Evolutionary conservation across 2,329 filamentous ascomycete genomes (phyloP).

Genomic region (Aspergillus carbonarius): DNA sequence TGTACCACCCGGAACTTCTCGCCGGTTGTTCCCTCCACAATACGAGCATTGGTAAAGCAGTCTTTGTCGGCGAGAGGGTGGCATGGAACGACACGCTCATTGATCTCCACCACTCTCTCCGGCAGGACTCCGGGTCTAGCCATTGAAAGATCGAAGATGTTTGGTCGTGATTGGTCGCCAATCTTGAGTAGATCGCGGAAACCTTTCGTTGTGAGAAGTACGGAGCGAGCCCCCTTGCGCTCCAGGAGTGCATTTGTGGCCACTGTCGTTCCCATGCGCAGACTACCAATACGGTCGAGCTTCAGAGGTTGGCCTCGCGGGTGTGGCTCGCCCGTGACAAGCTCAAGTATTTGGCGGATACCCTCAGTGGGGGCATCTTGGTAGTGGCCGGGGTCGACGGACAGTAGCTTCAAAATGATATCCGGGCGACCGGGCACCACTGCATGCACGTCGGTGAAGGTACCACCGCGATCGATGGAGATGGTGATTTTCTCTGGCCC

Average conservation of each 20-base stretch:
- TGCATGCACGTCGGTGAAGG: constrained; percentile 42
- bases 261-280: constrained; percentile 92
- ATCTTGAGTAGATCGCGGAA: constrained; percentile 86
- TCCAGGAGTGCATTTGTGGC: constrained; percentile 89
- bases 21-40: constrained; percentile 55
- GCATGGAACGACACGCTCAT: constrained; percentile 84
- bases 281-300: constrained; percentile 46
- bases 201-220: constrained; percentile 80
- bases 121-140: constrained; percentile 83
- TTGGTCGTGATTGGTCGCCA: constrained; percentile 84
- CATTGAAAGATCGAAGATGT: constrained; percentile 88
- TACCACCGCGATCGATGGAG: constrained; percentile 42
- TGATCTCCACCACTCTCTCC: constrained; percentile 77
- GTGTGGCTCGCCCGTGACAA: constrained; percentile 35
- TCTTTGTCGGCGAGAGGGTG: constrained; percentile 63
- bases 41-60: constrained; percentile 63
- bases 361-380: constrained; percentile 68
- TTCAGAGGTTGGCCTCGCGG: constrained; percentile 37
- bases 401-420: constrained; percentile 42
- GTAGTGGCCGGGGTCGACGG: constrained; percentile 42
- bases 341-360: constrained; percentile 67
- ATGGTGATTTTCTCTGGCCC: constrained; percentile 32
- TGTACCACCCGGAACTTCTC: constrained; percentile 70
- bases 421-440: constrained; percentile 38
- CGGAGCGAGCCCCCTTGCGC: constrained; percentile 83